Percentiles rank a stretch among this genome's conserved stretches.
phyloP scores from a whole-genome alignment of 2,329 filamentous ascomycete species.

The Neofusicoccum ribis region DNA sequence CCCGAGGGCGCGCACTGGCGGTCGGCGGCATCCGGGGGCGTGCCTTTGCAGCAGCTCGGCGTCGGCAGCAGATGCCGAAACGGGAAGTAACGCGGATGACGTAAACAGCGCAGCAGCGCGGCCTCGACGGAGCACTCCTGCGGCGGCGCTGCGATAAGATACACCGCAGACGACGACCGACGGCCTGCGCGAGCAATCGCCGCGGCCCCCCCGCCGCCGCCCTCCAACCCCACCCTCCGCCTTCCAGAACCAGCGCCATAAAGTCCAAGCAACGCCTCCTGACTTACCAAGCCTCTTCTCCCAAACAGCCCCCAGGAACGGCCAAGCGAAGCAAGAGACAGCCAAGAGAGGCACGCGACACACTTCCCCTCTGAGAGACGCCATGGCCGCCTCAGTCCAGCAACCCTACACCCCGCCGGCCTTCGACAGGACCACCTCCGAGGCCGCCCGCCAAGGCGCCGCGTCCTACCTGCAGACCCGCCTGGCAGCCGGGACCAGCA shows the following conservation, averaged over 20 bases:
- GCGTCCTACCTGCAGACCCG: constrained; percentile 13
- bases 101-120: neutral
- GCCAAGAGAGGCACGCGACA: neutral
- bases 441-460: constrained; percentile 14
- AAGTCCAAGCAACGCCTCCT: neutral
- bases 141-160: neutral
- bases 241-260: neutral
- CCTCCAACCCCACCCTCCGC: neutral
- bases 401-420: neutral
- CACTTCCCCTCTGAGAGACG: neutral
- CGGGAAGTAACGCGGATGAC: constrained; percentile 7
- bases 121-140: neutral
- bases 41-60: too few species aligned
- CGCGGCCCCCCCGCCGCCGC: neutral
- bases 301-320: neutral
- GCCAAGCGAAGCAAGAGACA: neutral
- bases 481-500: neutral
- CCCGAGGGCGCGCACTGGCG: too few species aligned
- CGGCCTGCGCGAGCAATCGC: neutral
- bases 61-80: constrained; percentile 11
- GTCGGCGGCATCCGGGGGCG: neutral
- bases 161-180: neutral
- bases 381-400: constrained; percentile 11
- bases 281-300: neutral
- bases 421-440: constrained; percentile 15